These are phyloP conservation scores for Chaetomidium leptoderma DNA, from an alignment of 495 filamentous ascomycete species.

Conservation along the genomic window DNA sequence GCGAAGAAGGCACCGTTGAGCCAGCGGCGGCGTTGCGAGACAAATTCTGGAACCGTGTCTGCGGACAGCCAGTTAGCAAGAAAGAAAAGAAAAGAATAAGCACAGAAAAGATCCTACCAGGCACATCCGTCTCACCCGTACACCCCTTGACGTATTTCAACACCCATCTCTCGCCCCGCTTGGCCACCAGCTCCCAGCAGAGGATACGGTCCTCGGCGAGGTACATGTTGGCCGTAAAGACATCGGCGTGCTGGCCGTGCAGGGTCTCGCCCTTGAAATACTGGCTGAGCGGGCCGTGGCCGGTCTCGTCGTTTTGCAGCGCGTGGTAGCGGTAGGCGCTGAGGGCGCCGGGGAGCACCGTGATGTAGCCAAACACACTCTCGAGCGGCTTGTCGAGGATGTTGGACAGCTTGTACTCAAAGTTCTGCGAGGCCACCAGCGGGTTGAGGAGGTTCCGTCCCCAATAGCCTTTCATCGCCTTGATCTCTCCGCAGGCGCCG, in stretches of 20 bases:
- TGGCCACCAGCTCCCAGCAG: conserved; percentile 98
- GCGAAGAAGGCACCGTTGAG: conserved; percentile 99
- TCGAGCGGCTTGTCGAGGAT: conserved; percentile 97
- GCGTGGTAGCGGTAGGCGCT: conserved; percentile 96
- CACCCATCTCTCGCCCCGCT: conserved; percentile 92
- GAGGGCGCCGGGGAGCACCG: conserved; percentile 89
- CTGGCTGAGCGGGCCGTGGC: conserved; percentile 91
- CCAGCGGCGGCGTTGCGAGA: conserved; percentile 93
- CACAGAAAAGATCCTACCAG: too few species aligned
- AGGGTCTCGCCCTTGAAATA: conserved; percentile 99
- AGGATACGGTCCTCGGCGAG: conserved; percentile 97
- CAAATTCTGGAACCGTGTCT: conserved; percentile 85
- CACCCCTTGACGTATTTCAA: conserved; percentile 95
- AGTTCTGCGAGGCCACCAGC: conserved; percentile 94
- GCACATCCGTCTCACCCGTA: conserved; percentile 95
- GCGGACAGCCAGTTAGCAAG: conserved; percentile 1
- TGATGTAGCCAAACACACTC: conserved; percentile 96
- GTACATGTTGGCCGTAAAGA: conserved; percentile 99
- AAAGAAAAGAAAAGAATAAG: too few species aligned
- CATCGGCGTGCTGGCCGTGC: conserved; percentile 93
- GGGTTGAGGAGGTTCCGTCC: conserved; percentile 86
- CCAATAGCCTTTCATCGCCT: conserved; percentile 83
- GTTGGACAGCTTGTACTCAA: conserved; percentile 99
- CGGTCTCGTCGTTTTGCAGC: conserved; percentile 92
- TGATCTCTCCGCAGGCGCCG: conserved; percentile 95